These are phyloP conservation scores for Populus pruinosa DNA, from an alignment of 345 rosid species.

Conservation along the genomic window DNA sequence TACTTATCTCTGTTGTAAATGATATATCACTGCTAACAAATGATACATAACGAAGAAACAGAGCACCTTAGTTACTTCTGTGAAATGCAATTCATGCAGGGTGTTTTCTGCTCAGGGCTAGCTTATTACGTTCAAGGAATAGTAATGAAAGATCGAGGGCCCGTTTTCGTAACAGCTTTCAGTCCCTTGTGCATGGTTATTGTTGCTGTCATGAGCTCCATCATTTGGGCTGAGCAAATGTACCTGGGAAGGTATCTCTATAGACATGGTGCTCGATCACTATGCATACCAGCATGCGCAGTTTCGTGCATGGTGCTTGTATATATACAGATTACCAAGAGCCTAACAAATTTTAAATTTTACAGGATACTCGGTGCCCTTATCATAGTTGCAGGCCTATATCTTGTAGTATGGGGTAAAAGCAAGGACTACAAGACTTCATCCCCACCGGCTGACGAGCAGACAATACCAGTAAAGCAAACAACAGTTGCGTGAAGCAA, in stretches of 20 bases:
- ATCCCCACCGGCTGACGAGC: conserved; percentile 11
- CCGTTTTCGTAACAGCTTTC: conserved; percentile 87
- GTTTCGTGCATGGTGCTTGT: too few species aligned
- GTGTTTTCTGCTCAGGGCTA: conserved; percentile 69
- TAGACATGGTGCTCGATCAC: neutral
- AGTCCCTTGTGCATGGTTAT: conserved; percentile 76
- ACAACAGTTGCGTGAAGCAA: conserved; percentile 13
- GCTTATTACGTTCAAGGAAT: conserved; percentile 75
- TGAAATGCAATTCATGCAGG: conserved; percentile 44
- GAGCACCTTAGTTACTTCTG: neutral
- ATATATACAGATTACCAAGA: neutral
- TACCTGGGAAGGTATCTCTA: conserved; percentile 70
- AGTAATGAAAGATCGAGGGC: conserved; percentile 78
- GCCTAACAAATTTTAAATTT: conserved; percentile 5
- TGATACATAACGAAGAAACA: neutral
- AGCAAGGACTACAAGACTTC: conserved; percentile 50
- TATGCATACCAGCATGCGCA: neutral
- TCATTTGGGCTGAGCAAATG: conserved; percentile 77
- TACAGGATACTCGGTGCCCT: conserved; percentile 75
- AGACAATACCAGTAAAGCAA: conserved; percentile 26
- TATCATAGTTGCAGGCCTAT: conserved; percentile 70
- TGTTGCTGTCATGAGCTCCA: conserved; percentile 66
- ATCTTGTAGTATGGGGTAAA: conserved; percentile 86
- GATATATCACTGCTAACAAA: neutral
- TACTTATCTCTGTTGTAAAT: too few species aligned